Base-by-base conservation (phyloP, 202 grass and related monocot genomes). In the Panicum virgatum region DNA sequence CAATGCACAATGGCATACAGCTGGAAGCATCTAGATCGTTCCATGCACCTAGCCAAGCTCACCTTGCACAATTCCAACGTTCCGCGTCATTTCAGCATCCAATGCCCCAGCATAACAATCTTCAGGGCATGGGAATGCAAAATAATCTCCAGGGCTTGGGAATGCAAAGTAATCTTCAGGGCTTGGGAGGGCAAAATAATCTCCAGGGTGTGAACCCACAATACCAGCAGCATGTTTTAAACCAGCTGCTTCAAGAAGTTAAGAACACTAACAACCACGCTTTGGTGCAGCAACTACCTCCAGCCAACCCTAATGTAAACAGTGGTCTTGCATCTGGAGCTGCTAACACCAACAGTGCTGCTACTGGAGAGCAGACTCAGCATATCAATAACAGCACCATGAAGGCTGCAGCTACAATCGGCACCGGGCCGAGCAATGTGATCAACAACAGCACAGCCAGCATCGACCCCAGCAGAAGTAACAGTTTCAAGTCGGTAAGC, bases 401-500 rank as follows among this genome's bases (percentile, higher is more conserved):
- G 1, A 20, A 75, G 1, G 68, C 62, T 27, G 65, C 77, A 0
- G 30, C 58, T 58, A 68, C 85, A 53, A 25, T 88, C 25, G 50
- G 66, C 29, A 78, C 71, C 0, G 88, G 80, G 30, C 91, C 88
- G 23, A 86, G 75, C 72, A 86, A 81, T 72, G 73, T 84, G 71
- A 83, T 85, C 45, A 86, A 86, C 53, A 83, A 86, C 29, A 89
- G 66, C 45, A 75, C 56, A 23, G 40, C 76, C 46, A 66, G 75
- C 64, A 56, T 90, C 1, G 22, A 51, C 30, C 52, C 80, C 47
- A 85, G 88, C 77, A 83, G 95, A 76, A 90, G 88, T 25, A 93
- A 81, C 77, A 94, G 90, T 70, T 98, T 98, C 79, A 98, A 94
- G 66, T 94, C 95, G 13, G 90, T 94, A 38, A 89, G 90, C 64